Conservation (phyloP, 495 filamentous ascomycete genomes). For the Trypethelium eluteriae region DNA sequence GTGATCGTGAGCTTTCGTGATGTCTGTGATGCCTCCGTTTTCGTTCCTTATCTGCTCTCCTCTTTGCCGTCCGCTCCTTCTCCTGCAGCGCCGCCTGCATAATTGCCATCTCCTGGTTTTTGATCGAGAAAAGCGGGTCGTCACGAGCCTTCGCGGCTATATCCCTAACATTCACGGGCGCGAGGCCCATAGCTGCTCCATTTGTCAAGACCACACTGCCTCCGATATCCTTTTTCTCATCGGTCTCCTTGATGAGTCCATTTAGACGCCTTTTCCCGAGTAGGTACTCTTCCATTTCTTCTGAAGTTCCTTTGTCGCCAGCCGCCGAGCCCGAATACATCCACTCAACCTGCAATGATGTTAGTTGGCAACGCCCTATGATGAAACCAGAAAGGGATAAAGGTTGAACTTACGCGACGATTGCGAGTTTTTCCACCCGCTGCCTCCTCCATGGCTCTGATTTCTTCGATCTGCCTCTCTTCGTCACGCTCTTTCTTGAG, state of each 20-base stretch:
- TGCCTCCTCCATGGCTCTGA: slow-evolving; percentile 61
- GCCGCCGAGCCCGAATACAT: slow-evolving; percentile 88
- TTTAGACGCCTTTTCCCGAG: slow-evolving; percentile 89
- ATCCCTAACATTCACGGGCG: slow-evolving; percentile 62
- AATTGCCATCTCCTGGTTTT: slow-evolving; percentile 83
- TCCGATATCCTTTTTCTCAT: slow-evolving; percentile 58
- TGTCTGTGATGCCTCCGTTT: slow-evolving; percentile 39
- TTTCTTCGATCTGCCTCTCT: slow-evolving; percentile 82
- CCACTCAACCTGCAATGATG: slow-evolving; percentile 53
- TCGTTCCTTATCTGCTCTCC: slow-evolving; percentile 33
- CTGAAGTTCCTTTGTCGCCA: slow-evolving; percentile 63
- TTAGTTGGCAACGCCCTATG: too few species aligned
- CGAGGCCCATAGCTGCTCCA: slow-evolving; percentile 43
- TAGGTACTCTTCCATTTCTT: slow-evolving; percentile 90
- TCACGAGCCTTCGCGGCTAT: slow-evolving; percentile 75
- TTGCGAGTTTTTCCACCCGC: slow-evolving; percentile 68
- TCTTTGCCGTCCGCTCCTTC: slow-evolving; percentile 24
- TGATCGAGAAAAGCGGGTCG: slow-evolving; percentile 86
- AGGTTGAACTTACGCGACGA: slow-evolving; percentile 51
- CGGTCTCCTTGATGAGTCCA: slow-evolving; percentile 62
- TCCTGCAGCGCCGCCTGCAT: slow-evolving; percentile 50
- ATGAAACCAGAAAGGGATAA: too few species aligned
- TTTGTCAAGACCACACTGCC: slow-evolving; percentile 51
- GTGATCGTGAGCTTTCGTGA: slow-evolving; percentile 42
- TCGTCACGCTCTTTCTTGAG: slow-evolving; percentile 86